Evolutionary conservation across 2,329 filamentous ascomycete species (phyloP).

Genomic region (Penicillium sp.): DNA sequence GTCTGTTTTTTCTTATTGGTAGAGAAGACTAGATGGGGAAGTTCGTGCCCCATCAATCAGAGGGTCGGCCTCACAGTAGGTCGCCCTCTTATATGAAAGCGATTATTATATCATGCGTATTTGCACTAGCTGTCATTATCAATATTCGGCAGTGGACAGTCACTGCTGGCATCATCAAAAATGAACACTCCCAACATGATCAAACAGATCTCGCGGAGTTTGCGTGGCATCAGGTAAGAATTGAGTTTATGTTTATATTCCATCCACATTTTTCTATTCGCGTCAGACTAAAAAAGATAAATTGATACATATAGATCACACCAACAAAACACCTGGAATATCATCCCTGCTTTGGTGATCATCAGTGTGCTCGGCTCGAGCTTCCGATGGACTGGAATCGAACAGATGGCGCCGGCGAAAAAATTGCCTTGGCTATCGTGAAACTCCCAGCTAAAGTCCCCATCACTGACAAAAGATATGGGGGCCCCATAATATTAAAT

Average conservation of each 20-base stretch:
- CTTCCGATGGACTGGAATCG: conserved; percentile 13
- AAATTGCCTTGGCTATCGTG: conserved; percentile 6
- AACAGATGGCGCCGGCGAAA: conserved; percentile 9
- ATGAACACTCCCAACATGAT: neutral
- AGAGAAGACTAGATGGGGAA: neutral
- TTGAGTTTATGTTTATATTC: neutral
- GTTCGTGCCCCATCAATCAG: neutral
- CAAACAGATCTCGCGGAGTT: neutral
- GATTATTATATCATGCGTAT: neutral
- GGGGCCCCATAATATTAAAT: conserved; percentile 40
- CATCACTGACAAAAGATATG: conserved; percentile 30
- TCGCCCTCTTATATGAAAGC: neutral
- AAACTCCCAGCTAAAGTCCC: conserved; percentile 11
- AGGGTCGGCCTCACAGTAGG: neutral
- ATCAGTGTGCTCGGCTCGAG: conserved; percentile 11
- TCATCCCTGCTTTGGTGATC: neutral
- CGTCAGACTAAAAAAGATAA: neutral
- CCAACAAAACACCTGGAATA: neutral
- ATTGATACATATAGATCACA: neutral
- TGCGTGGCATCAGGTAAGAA: conserved; percentile 8
- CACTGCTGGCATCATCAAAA: neutral
- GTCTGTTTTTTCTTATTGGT: neutral
- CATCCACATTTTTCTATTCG: neutral
- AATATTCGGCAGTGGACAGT: neutral
- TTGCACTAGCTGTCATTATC: neutral